Evolutionary conservation across 1,284 basidiomycete species (phyloP).

Genomic region (Naganishia cerealis): DNA sequence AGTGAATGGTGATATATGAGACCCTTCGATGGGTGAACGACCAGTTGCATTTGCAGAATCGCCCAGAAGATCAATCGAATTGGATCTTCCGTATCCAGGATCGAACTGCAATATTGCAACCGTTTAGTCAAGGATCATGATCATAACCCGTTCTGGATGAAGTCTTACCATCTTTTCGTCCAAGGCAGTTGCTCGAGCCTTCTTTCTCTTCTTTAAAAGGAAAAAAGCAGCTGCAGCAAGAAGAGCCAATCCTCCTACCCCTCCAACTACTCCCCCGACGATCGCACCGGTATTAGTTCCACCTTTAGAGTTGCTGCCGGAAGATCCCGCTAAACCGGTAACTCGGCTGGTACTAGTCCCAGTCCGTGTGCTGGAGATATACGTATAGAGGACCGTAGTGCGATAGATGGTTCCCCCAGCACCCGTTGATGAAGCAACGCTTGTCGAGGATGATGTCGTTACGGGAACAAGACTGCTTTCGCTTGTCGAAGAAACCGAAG

Average conservation of each 20-base stretch:
- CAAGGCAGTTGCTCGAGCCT: constrained; percentile 14
- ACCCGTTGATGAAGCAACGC: constrained; percentile 1
- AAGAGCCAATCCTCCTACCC: constrained; percentile 21
- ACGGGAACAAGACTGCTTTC: constrained; percentile 4
- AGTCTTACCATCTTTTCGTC: constrained; percentile 32
- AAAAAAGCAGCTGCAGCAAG: constrained; percentile 22
- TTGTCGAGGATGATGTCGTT: constrained; percentile 14
- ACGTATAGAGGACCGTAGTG: constrained; percentile 22
- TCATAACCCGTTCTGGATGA: not conserved
- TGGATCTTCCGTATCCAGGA: constrained; percentile 24
- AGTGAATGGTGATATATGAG: constrained; percentile 29
- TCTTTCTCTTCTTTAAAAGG: constrained; percentile 27
- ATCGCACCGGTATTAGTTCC: constrained; percentile 25
- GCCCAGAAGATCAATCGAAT: constrained; percentile 24
- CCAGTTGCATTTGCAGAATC: constrained; percentile 6
- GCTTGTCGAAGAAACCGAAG: not conserved
- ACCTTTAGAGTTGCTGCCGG: not conserved
- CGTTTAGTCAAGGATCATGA: not conserved
- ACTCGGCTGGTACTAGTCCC: constrained; percentile 7
- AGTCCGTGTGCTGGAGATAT: constrained; percentile 8
- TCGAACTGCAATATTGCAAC: constrained; percentile 1
- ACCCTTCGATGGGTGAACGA: constrained; percentile 9
- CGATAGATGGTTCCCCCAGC: constrained; percentile 7
- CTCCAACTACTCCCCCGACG: constrained; percentile 28
- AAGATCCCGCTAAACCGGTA: constrained; percentile 5